Conservation (phyloP, 345 rosid species). For the Eucalyptus fibrosa region DNA sequence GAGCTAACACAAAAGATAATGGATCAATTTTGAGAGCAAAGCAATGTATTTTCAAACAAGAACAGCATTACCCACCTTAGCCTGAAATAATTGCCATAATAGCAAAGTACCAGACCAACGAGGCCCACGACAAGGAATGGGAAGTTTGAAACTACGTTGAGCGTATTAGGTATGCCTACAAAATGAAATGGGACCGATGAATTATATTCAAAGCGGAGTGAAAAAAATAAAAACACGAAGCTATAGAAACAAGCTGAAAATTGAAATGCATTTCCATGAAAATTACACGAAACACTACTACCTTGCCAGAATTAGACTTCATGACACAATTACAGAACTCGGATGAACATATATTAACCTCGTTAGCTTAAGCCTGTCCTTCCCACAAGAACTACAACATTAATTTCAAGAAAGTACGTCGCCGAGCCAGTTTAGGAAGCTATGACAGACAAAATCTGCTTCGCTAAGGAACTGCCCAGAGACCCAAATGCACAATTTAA, state of each 20-base stretch:
- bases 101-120: conserved; percentile 71
- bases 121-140: conserved; percentile 86
- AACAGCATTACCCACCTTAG: conserved; percentile 47
- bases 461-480: background rate
- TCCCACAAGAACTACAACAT: background rate
- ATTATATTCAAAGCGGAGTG: background rate
- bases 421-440: background rate
- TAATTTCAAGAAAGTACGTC: background rate
- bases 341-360: background rate
- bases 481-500: background rate
- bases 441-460: background rate
- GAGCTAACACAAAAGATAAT: conserved; percentile 18
- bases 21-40: background rate
- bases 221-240: background rate
- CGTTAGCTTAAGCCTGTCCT: background rate
- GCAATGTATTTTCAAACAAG: background rate
- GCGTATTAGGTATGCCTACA: conserved; percentile 77
- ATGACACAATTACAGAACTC: background rate
- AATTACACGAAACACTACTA: background rate
- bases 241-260: background rate
- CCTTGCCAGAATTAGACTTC: background rate
- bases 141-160: conserved; percentile 82
- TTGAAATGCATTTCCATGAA: background rate
- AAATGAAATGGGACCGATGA: background rate
- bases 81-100: conserved; percentile 53